Conservation (phyloP, 2,329 filamentous ascomycete genomes). For the Calonectria henricotiae region DNA sequence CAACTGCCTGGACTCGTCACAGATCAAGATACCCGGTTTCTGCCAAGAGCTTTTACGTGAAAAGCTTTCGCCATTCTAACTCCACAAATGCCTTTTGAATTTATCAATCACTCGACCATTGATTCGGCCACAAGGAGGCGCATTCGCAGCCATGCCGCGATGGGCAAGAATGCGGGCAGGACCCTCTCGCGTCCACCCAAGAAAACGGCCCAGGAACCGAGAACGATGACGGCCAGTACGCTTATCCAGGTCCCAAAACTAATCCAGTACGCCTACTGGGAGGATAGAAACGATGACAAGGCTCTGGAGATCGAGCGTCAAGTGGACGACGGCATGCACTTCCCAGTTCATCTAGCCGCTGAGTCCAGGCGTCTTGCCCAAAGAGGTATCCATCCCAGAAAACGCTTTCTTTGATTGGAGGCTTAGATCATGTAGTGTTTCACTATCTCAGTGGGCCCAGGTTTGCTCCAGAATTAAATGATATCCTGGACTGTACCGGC, state of each 20-base stretch:
- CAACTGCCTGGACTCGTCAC: background rate
- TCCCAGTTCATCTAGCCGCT: slow-evolving; percentile 19
- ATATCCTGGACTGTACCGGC: slow-evolving; percentile 10
- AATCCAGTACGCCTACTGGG: slow-evolving; percentile 1
- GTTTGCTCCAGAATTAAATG: slow-evolving; percentile 28
- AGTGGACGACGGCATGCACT: slow-evolving; percentile 28
- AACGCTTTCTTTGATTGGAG: background rate
- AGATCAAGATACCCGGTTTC: background rate
- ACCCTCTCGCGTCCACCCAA: slow-evolving; percentile 29
- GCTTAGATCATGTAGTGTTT: slow-evolving; percentile 16
- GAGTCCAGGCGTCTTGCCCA: slow-evolving; percentile 27
- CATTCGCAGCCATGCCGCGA: slow-evolving; percentile 39
- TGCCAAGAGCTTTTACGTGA: background rate
- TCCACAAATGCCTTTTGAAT: slow-evolving; percentile 36
- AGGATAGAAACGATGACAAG: background rate
- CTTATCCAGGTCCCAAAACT: slow-evolving; percentile 3
- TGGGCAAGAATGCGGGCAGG: slow-evolving; percentile 38
- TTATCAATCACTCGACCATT: slow-evolving; percentile 35
- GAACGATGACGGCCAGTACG: background rate
- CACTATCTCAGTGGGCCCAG: slow-evolving; percentile 31
- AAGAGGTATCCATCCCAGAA: slow-evolving; percentile 25
- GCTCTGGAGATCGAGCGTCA: slow-evolving; percentile 26
- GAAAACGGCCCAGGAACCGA: slow-evolving; percentile 21
- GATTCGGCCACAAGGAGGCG: slow-evolving; percentile 30
- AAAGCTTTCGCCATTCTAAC: background rate